phyloP scores from a whole-genome alignment of 768 basidiomycete genomes.

The Mycena capillaripes region DNA sequence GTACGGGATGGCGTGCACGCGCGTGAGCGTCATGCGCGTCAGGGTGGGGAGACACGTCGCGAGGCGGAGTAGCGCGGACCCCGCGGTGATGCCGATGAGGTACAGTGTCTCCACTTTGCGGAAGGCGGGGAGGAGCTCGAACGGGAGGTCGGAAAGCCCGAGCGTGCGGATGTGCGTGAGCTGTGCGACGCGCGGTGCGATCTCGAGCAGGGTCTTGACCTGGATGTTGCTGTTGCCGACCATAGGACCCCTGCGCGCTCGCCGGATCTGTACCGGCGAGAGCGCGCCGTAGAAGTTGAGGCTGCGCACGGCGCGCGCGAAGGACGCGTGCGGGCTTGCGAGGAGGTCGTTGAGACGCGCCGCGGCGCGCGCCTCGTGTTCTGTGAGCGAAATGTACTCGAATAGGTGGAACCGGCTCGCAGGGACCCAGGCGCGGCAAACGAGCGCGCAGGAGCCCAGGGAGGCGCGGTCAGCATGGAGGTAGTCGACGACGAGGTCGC shows the following conservation, averaged over 20 bases:
- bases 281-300: conserved; percentile 20
- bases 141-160: conserved; percentile 27
- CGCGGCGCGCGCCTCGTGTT: background rate
- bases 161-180: conserved; percentile 21
- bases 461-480: conserved; percentile 17
- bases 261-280: conserved; percentile 9
- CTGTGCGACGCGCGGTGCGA: conserved; percentile 12
- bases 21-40: conserved; percentile 7
- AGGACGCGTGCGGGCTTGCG: conserved; percentile 19
- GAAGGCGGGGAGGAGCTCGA: conserved; percentile 22
- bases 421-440: conserved; percentile 32
- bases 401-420: conserved; percentile 35
- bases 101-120: conserved; percentile 2
- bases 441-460: conserved; percentile 26
- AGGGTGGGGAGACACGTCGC: background rate
- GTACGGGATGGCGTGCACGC: conserved; percentile 28
- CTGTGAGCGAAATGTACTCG: conserved; percentile 11
- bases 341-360: conserved; percentile 31
- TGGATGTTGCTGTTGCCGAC: too few species aligned
- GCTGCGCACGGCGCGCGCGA: conserved; percentile 17
- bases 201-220: conserved; percentile 12
- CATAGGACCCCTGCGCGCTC: background rate
- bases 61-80: conserved; percentile 21
- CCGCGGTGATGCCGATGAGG: conserved; percentile 21
- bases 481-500: conserved; percentile 34